Percentiles rank a stretch among this genome's conserved stretches.
phyloP scores from a whole-genome alignment of 2,329 filamentous ascomycete genomes.

The Myriosclerotinia duriaeana region DNA sequence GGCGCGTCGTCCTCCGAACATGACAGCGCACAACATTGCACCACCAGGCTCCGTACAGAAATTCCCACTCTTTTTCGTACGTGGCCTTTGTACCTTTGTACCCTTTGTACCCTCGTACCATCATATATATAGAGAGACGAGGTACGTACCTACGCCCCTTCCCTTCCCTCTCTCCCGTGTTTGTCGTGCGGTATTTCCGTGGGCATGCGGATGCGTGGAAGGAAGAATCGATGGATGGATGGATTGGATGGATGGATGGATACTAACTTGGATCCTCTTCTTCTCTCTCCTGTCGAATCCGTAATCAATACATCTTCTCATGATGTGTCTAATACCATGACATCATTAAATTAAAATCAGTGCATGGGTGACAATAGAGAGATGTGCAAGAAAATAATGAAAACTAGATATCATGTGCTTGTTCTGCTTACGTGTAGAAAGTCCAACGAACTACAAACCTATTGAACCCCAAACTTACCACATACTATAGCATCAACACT shows the following conservation, averaged over 20 bases:
- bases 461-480: not conserved
- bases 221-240: too few species aligned
- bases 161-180: not conserved
- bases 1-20: conserved; percentile 1
- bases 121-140: conserved; percentile 19
- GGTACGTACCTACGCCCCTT: conserved; percentile 17
- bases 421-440: not conserved
- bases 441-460: too few species aligned
- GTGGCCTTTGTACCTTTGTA: not conserved
- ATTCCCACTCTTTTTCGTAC: too few species aligned
- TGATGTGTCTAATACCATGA: not conserved
- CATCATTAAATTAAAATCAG: not conserved
- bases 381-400: not conserved
- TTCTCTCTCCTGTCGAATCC: not conserved
- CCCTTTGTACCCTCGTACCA: conserved; percentile 1
- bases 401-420: not conserved
- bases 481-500: not conserved
- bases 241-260: not conserved
- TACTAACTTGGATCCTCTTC: not conserved
- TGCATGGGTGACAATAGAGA: too few species aligned
- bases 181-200: not conserved
- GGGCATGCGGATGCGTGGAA: not conserved
- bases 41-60: not conserved
- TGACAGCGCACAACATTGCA: conserved; percentile 1
- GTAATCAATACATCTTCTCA: not conserved